Percentiles rank a stretch among this genome's conserved stretches.
These are phyloP conservation scores for Aspergillus coremiiformis DNA, from an alignment of 495 filamentous ascomycete genomes.

Conservation along the genomic window DNA sequence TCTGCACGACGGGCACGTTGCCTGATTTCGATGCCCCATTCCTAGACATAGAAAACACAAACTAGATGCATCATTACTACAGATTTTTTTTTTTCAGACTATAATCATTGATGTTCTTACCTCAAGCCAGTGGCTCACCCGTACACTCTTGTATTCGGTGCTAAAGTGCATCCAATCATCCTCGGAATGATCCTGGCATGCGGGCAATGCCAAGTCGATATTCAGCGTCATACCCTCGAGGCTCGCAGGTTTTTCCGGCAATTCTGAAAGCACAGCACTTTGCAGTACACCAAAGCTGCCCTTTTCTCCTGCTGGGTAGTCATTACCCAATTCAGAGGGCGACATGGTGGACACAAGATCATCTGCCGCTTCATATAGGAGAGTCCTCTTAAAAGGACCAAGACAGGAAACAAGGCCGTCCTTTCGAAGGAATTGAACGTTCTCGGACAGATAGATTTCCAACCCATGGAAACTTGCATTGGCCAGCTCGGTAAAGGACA, in stretches of 20 bases:
- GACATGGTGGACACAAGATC: background rate
- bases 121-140: conserved; percentile 11
- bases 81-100: background rate
- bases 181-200: conserved; percentile 5
- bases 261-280: background rate
- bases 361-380: conserved; percentile 4
- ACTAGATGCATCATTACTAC: background rate
- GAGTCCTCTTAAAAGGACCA: conserved; percentile 8
- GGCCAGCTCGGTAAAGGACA: conserved; percentile 5
- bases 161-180: conserved; percentile 8
- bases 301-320: background rate
- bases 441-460: conserved; percentile 7
- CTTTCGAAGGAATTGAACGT: conserved; percentile 8
- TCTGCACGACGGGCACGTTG: conserved; percentile 5
- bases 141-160: conserved; percentile 10
- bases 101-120: background rate
- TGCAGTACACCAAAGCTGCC: background rate
- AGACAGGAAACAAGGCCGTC: conserved; percentile 5
- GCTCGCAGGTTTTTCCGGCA: background rate
- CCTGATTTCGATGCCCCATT: background rate
- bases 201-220: conserved; percentile 2
- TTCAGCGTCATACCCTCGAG: conserved; percentile 3
- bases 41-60: conserved; percentile 3
- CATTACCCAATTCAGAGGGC: background rate
- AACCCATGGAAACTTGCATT: conserved; percentile 7